These are phyloP conservation scores for Naegleria lovaniensis DNA, from an alignment of 208 protist genomes.

Conservation along the genomic window DNA sequence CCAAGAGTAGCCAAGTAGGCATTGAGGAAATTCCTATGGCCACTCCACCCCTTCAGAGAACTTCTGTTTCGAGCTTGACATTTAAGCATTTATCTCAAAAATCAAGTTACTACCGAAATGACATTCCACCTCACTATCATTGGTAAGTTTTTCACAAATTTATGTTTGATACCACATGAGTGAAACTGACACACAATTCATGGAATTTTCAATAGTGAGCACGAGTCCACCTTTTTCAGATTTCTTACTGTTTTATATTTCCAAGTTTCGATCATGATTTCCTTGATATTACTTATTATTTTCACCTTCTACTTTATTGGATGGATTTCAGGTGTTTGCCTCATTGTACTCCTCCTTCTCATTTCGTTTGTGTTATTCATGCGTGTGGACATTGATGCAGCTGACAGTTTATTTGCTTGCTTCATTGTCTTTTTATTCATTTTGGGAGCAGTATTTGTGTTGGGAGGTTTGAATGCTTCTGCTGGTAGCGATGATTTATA, in stretches of 20 bases:
- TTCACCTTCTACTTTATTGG: not conserved
- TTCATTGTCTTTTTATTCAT: not conserved
- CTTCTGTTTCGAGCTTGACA: not conserved
- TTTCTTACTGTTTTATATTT: not conserved
- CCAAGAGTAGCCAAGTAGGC: not conserved
- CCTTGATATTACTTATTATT: not conserved
- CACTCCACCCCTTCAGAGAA: not conserved
- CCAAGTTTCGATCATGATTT: not conserved
- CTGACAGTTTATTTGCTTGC: not conserved
- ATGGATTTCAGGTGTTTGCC: not conserved
- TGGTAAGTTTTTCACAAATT: too few relatives aligned
- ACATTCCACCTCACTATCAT: not conserved
- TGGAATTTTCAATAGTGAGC: not conserved
- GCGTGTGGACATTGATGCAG: conserved; percentile 3
- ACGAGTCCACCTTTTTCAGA: not conserved
- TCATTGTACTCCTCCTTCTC: not conserved
- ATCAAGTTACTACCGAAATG: not conserved
- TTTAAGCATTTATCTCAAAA: not conserved
- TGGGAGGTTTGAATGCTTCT: not conserved
- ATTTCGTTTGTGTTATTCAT: conserved; percentile 23
- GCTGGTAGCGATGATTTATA: not conserved
- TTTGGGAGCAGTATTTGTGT: not conserved
- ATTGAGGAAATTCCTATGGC: not conserved
- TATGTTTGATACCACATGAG: too few relatives aligned
- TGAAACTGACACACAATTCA: too few relatives aligned